Conservation (phyloP, 768 basidiomycete genomes). For the Leucocoprinus birnbaumii region DNA sequence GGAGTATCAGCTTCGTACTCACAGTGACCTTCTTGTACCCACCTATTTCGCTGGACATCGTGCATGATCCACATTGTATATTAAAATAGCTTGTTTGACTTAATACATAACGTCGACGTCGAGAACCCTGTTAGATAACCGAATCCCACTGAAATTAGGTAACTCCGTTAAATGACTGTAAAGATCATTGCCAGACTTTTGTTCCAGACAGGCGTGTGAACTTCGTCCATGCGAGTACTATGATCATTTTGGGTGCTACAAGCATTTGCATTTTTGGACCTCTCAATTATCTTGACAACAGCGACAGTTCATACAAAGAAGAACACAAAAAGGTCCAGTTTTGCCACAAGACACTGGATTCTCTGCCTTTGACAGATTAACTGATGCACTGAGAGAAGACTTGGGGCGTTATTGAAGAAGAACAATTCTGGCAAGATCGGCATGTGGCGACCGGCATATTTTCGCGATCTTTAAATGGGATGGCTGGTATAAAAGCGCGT, state of each 20-base stretch:
- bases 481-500: neutral
- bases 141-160: neutral
- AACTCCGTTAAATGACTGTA: no score
- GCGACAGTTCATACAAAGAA: neutral
- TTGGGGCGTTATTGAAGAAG: no score
- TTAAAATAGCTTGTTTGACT: neutral
- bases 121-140: neutral
- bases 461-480: neutral
- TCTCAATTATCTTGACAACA: neutral
- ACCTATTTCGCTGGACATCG: neutral
- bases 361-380: no score
- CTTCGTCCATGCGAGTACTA: neutral
- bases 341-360: no score
- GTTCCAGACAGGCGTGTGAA: neutral
- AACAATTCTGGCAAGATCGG: no score
- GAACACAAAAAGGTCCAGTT: no score
- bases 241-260: neutral
- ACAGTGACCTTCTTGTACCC: slow-evolving; percentile 18
- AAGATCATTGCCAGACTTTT: no score
- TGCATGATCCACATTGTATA: neutral
- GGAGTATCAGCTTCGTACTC: slow-evolving; percentile 32
- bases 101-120: neutral
- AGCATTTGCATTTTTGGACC: neutral
- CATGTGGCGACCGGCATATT: no score
- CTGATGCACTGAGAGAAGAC: no score